Evolutionary conservation across 1,284 basidiomycete species (phyloP).

Genomic region (Inonotus hispidus): DNA sequence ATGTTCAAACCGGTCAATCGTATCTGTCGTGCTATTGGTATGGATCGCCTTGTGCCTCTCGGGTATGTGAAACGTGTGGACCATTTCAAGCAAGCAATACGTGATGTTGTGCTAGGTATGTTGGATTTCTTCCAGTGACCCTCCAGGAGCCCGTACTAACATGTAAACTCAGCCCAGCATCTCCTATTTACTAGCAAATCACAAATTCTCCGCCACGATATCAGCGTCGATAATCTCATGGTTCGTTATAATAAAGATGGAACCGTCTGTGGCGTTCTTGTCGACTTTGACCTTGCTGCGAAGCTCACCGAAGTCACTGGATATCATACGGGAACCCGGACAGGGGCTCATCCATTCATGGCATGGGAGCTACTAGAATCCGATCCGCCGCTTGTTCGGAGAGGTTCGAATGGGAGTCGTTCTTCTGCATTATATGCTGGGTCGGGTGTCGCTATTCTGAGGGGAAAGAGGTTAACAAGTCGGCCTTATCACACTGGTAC

Average conservation of each 20-base stretch:
- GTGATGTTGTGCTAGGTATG: not conserved
- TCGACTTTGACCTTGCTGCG: not conserved
- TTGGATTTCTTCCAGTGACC: not conserved
- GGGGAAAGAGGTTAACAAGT: not conserved
- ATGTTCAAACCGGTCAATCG: not conserved
- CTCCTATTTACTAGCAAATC: not conserved
- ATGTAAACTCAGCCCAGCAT: not conserved
- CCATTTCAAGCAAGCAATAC: not conserved
- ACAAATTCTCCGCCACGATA: not conserved
- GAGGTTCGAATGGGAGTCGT: slow-evolving; percentile 3
- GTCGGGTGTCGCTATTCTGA: not conserved
- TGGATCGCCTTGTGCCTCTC: not conserved
- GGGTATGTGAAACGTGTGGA: not conserved
- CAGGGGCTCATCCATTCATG: not conserved
- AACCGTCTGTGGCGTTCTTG: not conserved
- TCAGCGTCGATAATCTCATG: not conserved
- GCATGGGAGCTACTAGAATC: not conserved
- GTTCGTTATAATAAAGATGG: not conserved
- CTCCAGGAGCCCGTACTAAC: not conserved
- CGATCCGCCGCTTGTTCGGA: not conserved
- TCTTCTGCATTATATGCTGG: slow-evolving; percentile 1
- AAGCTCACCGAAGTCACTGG: not conserved
- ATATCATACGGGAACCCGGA: not conserved
- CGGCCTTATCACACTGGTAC: not conserved
- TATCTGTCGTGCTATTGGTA: not conserved